A percentile compares a stretch with the other conserved stretches of the same genome.
Evolutionary conservation across 2,329 filamentous ascomycete species (phyloP).

Genomic region (Phyllosticta ampelicida): DNA sequence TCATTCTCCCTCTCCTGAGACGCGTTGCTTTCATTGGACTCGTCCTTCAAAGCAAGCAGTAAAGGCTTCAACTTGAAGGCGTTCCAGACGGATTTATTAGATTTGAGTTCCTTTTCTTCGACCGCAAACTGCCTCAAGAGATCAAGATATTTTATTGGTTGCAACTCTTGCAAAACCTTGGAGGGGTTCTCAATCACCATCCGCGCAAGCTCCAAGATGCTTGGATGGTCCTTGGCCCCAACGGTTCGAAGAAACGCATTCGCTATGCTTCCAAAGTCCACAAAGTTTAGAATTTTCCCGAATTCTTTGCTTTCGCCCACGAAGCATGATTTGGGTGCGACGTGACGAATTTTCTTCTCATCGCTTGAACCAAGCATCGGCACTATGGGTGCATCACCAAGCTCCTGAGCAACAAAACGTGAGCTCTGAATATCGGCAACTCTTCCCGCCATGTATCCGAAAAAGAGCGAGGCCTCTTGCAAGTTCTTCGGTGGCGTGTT

Average conservation of each 20-base stretch:
- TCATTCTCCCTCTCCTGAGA: slow-evolving; percentile 31
- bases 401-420: slow-evolving; percentile 44
- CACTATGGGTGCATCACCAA: slow-evolving; percentile 59
- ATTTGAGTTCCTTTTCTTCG: slow-evolving; percentile 56
- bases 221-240: slow-evolving; percentile 85
- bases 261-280: slow-evolving; percentile 80
- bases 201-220: slow-evolving; percentile 70
- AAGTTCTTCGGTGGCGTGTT: slow-evolving; percentile 58
- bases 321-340: slow-evolving; percentile 67
- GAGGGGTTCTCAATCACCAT: slow-evolving; percentile 78
- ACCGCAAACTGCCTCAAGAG: slow-evolving; percentile 74
- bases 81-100: slow-evolving; percentile 66
- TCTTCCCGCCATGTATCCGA: slow-evolving; percentile 73
- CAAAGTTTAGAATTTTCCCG: slow-evolving; percentile 90
- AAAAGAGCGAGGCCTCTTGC: slow-evolving; percentile 58
- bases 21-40: slow-evolving; percentile 35
- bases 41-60: slow-evolving; percentile 71
- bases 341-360: slow-evolving; percentile 34
- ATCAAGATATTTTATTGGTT: slow-evolving; percentile 77
- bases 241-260: slow-evolving; percentile 83
- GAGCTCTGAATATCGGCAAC: slow-evolving; percentile 55
- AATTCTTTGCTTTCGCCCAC: slow-evolving; percentile 65
- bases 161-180: slow-evolving; percentile 67
- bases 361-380: slow-evolving; percentile 48
- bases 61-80: slow-evolving; percentile 67